Evolutionary conservation across 78 protist genomes (phyloP).

Genomic region (Guillardia theta): DNA sequence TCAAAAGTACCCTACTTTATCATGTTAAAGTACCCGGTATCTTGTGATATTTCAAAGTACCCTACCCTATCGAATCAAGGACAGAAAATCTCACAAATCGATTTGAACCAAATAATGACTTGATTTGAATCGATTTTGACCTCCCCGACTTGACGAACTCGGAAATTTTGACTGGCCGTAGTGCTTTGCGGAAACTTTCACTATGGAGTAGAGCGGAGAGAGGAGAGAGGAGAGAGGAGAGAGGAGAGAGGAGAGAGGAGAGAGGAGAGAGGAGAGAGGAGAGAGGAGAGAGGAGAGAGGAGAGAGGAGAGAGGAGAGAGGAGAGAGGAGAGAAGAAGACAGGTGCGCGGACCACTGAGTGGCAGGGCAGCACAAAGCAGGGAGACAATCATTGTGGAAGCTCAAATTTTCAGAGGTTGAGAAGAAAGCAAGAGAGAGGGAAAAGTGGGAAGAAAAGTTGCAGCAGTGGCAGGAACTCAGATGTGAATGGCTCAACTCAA

Average conservation of each 20-base stretch:
- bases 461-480: background rate
- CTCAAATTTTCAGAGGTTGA: background rate
- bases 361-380: background rate
- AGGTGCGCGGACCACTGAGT: background rate
- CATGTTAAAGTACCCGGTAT: background rate
- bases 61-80: background rate
- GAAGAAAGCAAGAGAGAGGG: background rate
- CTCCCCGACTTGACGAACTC: background rate
- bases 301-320: background rate
- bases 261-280: background rate
- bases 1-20: background rate
- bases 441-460: background rate
- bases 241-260: background rate
- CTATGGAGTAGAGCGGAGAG: background rate
- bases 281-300: background rate
- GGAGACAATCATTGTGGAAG: background rate
- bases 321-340: background rate
- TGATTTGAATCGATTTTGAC: background rate
- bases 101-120: background rate
- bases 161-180: background rate
- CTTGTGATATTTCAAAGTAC: background rate
- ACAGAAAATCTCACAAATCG: background rate
- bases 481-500: background rate
- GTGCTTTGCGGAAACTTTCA: background rate
- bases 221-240: background rate